Evolutionary conservation across 805 yeast species (phyloP).

Genomic region (Blastobotrys americana): DNA sequence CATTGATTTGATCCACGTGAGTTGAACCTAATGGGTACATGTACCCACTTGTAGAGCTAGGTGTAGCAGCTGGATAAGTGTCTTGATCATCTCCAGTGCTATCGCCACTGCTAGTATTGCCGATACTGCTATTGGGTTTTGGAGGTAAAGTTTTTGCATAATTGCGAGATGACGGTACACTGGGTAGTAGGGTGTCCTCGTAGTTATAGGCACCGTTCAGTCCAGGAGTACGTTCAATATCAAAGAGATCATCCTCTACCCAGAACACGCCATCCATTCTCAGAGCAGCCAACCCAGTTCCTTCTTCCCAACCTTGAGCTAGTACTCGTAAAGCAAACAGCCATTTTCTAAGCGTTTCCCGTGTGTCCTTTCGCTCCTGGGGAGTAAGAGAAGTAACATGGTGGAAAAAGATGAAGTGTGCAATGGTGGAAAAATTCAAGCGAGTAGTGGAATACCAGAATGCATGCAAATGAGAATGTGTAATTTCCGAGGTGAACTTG

Average conservation of each 20-base stretch:
- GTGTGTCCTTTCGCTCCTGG: constrained; percentile 23
- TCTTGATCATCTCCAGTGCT: neutral
- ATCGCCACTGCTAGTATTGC: neutral
- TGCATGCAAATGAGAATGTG: constrained; percentile 31
- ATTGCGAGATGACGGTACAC: neutral
- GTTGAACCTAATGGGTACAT: neutral
- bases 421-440: constrained; percentile 27
- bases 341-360: constrained; percentile 28
- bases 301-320: constrained; percentile 32
- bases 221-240: constrained; percentile 3
- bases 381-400: constrained; percentile 27
- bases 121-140: neutral
- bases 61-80: neutral
- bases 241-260: constrained; percentile 23
- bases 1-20: neutral
- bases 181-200: neutral
- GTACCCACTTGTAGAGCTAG: neutral
- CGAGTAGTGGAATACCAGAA: constrained; percentile 31
- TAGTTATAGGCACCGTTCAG: constrained; percentile 1
- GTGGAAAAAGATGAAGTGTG: constrained; percentile 29
- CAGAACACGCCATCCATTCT: constrained; percentile 30
- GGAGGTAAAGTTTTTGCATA: neutral
- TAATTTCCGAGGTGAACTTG: constrained; percentile 27
- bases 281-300: constrained; percentile 30
- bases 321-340: constrained; percentile 28